These are phyloP conservation scores for Phytophthora palmivora DNA, from an alignment of 352 stramenopile genomes.

Conservation along the genomic window DNA sequence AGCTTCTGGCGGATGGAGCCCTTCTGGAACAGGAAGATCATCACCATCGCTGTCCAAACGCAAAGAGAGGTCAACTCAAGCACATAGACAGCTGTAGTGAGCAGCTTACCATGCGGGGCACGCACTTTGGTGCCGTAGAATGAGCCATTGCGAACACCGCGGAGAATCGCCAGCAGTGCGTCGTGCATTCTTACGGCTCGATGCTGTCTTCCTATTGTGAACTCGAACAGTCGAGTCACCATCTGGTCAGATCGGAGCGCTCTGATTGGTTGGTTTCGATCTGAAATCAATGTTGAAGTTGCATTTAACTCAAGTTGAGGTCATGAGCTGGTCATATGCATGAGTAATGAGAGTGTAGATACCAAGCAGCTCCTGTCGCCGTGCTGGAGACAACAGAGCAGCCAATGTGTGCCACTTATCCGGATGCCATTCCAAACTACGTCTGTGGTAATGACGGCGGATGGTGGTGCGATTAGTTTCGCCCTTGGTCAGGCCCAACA, in stretches of 20 bases:
- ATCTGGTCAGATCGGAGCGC: conserved; percentile 2
- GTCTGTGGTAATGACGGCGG: conserved; percentile 63
- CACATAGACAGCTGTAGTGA: background rate
- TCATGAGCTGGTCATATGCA: conserved; percentile 55
- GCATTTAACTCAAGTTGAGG: conserved; percentile 6
- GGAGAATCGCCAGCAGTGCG: conserved; percentile 71
- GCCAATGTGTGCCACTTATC: conserved; percentile 62
- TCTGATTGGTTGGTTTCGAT: conserved; percentile 22
- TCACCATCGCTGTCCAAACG: conserved; percentile 76
- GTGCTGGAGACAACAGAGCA: conserved; percentile 20
- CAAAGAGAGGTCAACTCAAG: conserved; percentile 8
- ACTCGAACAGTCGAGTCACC: conserved; percentile 1
- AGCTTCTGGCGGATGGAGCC: conserved; percentile 83
- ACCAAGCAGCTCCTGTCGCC: conserved; percentile 38
- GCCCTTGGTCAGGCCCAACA: conserved; percentile 50
- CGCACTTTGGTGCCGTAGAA: conserved; percentile 92
- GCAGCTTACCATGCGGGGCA: conserved; percentile 75
- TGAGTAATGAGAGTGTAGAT: conserved; percentile 55
- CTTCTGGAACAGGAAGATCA: conserved; percentile 91
- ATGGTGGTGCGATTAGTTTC: conserved; percentile 53
- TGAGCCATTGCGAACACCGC: conserved; percentile 86
- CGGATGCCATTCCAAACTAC: conserved; percentile 73
- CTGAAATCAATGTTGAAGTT: conserved; percentile 42
- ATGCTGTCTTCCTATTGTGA: conserved; percentile 7
- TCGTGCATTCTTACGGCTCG: conserved; percentile 60